Evolutionary conservation across 768 basidiomycete genomes (phyloP).

Genomic region (Xerocomus potaroensis): DNA sequence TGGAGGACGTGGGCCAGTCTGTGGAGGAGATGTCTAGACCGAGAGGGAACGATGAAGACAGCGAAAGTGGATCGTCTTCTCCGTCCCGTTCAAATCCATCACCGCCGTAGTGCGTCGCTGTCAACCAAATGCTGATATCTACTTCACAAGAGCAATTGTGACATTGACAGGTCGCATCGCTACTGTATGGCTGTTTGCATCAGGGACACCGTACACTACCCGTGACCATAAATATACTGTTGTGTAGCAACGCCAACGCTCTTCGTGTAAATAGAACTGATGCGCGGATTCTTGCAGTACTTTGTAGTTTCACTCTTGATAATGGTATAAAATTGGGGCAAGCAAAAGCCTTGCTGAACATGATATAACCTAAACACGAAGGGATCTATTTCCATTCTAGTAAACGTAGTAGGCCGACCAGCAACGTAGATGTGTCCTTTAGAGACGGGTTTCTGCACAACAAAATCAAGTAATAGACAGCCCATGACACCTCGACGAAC

Average conservation of each 20-base stretch:
- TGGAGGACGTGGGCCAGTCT: conserved; percentile 16
- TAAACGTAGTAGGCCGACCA: conserved; percentile 24
- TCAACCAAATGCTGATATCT: not conserved
- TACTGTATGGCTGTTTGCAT: not conserved
- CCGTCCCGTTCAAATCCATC: conserved; percentile 3
- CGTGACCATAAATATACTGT: not conserved
- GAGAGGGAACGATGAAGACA: not conserved
- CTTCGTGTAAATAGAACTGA: too few relatives aligned
- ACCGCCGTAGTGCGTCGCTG: too few relatives aligned
- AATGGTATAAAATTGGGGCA: too few relatives aligned
- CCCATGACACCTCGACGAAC: conserved; percentile 26
- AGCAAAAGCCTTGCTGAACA: too few relatives aligned
- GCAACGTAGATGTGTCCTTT: conserved; percentile 18
- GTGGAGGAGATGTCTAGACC: conserved; percentile 14
- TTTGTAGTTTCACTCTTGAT: too few relatives aligned
- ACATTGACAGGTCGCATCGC: not conserved
- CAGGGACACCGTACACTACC: not conserved
- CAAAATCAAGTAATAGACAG: conserved; percentile 24
- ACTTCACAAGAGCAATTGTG: not conserved
- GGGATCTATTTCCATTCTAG: conserved; percentile 28
- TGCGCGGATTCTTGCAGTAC: too few relatives aligned
- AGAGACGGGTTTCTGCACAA: conserved; percentile 27
- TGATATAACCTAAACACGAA: not conserved
- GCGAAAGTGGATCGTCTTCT: not conserved
- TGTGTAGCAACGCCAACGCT: too few relatives aligned